Conservation (phyloP, 257 asterid species). For the Solanum appendiculatum region DNA sequence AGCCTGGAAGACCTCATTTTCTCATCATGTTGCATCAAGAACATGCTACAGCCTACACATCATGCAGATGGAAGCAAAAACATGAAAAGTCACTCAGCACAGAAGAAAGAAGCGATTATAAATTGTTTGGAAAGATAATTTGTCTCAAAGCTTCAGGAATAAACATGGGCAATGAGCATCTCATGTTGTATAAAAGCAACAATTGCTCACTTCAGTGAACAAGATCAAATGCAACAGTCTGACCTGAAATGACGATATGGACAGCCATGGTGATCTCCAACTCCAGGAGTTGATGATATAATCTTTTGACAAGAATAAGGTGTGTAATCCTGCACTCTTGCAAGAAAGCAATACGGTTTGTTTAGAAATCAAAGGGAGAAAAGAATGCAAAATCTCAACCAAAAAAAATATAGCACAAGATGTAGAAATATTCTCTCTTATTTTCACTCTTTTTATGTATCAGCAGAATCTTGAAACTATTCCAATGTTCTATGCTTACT, state of each 20-base stretch:
- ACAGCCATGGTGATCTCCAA: constrained; percentile 97
- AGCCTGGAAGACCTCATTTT: not conserved
- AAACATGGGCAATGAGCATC: not conserved
- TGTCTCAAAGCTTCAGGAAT: not conserved
- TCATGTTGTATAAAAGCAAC: not conserved
- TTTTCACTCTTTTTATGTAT: not conserved
- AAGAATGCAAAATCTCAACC: not conserved
- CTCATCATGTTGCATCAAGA: not conserved
- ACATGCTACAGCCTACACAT: not conserved
- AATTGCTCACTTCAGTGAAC: not conserved
- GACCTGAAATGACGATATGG: constrained; percentile 97
- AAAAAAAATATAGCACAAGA: not conserved
- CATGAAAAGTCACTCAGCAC: not conserved
- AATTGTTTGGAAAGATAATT: not conserved
- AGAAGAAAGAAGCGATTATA: not conserved
- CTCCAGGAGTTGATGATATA: constrained; percentile 75
- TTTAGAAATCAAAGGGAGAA: not conserved
- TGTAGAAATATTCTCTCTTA: not conserved
- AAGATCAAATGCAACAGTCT: constrained; percentile 5
- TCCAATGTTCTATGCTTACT: not conserved
- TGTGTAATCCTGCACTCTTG: constrained; percentile 71
- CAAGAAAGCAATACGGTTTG: not conserved
- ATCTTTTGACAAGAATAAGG: constrained; percentile 91
- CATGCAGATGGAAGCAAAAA: not conserved
- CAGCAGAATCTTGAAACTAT: not conserved